Evolutionary conservation across 1,284 basidiomycete genomes (phyloP), one percentile per base, ranked within the genome.

Genomic region (Neolentinus lepideus): DNA sequence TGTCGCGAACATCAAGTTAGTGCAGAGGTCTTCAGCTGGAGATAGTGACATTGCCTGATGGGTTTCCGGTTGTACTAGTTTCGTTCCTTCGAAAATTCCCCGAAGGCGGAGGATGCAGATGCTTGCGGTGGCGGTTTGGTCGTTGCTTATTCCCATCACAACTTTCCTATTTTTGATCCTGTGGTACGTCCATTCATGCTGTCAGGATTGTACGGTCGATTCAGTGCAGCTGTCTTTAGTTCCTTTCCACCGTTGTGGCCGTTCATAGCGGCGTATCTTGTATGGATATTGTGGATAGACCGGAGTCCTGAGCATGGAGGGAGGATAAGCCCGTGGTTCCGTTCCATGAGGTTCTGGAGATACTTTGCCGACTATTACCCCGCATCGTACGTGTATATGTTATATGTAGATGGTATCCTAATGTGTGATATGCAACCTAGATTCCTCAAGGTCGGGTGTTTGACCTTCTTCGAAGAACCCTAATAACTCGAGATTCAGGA

Each of bases 301-400:
- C 73, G 75, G 25, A 87, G 89, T 53, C 90, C 92, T 0, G 85
- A 90, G 58, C 69, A 77, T 27, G 94, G 95, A 11, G 94, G 91
- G 0, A 75, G 93, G 21, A 75, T 85, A 26, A 88, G 81, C 62
- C 75, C 77, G n/a, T 93, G 88, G 89, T 83, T 92, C 54, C 80
- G 94, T 36, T 78, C 79, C 19, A 68, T 79, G 57, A 70, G 75
- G 47, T 79, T 92, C 60, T 98, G 92, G 90, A 83, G 77, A 62
- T 88, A 92, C 67, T 94, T 93, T 74, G 88, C 90, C 53, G 90
- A 93, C 53, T 97, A 97, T 71, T 98, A 95, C 65, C 95, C 95
- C 63, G 86, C 90, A 56, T 87, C 86, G 88, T 91, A 71, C 68
- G 88, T 87, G 58, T 51, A 54, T 51, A 14, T 26, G 21, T 45